phyloP scores from a whole-genome alignment of 257 asterid species.

The Perilla frutescens region DNA sequence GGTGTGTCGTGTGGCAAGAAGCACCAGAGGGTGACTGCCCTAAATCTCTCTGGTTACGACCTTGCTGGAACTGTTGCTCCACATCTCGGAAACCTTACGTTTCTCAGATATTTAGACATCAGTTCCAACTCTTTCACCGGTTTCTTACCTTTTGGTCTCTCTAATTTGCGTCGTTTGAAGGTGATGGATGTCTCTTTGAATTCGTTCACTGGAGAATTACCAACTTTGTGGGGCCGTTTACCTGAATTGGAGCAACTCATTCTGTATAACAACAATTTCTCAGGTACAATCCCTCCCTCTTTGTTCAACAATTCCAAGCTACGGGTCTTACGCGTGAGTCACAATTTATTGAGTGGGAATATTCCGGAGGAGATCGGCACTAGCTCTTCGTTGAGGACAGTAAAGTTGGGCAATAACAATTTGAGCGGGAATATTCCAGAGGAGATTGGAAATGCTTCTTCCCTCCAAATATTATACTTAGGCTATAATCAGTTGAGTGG shows the following conservation, averaged over 20 bases:
- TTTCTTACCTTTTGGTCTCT: not conserved
- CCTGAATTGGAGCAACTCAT: not conserved
- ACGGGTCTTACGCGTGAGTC: not conserved
- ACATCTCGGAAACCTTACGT: slow-evolving; percentile 2
- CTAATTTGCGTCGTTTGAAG: not conserved
- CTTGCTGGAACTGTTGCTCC: slow-evolving; percentile 17
- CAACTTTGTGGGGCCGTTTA: not conserved
- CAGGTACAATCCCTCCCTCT: not conserved
- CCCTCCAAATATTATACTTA: not conserved
- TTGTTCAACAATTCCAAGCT: not conserved
- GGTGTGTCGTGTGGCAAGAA: not conserved
- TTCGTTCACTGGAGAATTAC: slow-evolving; percentile 2
- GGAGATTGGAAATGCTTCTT: not conserved
- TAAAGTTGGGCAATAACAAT: not conserved
- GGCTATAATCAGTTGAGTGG: not conserved
- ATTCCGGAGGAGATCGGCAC: not conserved
- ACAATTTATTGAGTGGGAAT: not conserved
- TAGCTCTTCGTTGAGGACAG: not conserved
- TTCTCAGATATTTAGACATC: not conserved
- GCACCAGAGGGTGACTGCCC: not conserved
- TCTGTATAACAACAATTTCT: not conserved
- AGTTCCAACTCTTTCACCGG: slow-evolving; percentile 3
- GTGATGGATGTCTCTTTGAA: not conserved
- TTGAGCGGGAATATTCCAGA: not conserved
- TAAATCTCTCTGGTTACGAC: not conserved